phyloP scores from a whole-genome alignment of 192 early-diverging fungal genomes.

The Coemansia sp. region DNA sequence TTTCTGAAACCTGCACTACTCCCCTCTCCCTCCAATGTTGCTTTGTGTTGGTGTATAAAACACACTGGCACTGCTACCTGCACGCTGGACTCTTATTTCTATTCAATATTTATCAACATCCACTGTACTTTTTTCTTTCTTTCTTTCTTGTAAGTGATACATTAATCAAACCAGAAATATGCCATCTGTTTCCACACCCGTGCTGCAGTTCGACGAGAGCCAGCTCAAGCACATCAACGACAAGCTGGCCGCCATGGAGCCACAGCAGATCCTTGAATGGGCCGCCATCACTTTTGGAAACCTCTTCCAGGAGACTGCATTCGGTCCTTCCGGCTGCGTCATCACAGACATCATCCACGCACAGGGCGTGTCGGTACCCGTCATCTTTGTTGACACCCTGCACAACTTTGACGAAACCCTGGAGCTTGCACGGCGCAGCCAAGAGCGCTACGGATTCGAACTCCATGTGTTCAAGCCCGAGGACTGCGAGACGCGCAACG shows the following conservation, averaged over 20 bases:
- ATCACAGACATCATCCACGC: slow-evolving; percentile 83
- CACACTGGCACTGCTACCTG: not conserved
- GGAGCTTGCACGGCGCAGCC: slow-evolving; percentile 67
- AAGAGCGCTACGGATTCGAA: slow-evolving; percentile 67
- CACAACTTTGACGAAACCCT: slow-evolving; percentile 94
- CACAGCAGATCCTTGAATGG: slow-evolving; percentile 86
- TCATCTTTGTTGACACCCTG: slow-evolving; percentile 94
- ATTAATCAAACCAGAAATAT: slow-evolving; percentile 4
- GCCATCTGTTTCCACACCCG: slow-evolving; percentile 38
- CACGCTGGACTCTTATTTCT: not conserved
- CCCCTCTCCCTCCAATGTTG: not conserved
- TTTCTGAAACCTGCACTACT: not conserved
- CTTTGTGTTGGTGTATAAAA: not conserved
- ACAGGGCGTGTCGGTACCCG: slow-evolving; percentile 59
- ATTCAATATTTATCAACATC: not conserved
- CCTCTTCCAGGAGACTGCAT: slow-evolving; percentile 92
- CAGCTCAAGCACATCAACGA: slow-evolving; percentile 74
- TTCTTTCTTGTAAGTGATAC: not conserved
- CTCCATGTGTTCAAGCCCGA: slow-evolving; percentile 77
- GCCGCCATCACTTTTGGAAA: slow-evolving; percentile 74
- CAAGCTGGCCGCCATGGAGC: slow-evolving; percentile 64
- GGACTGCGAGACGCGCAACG: slow-evolving; percentile 57
- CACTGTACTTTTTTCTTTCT: not conserved
- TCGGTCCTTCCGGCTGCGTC: slow-evolving; percentile 88
- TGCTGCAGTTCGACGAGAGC: slow-evolving; percentile 48